Evolutionary conservation across 129 eudicot species (phyloP).

Genomic region (Lonicera japonica): DNA sequence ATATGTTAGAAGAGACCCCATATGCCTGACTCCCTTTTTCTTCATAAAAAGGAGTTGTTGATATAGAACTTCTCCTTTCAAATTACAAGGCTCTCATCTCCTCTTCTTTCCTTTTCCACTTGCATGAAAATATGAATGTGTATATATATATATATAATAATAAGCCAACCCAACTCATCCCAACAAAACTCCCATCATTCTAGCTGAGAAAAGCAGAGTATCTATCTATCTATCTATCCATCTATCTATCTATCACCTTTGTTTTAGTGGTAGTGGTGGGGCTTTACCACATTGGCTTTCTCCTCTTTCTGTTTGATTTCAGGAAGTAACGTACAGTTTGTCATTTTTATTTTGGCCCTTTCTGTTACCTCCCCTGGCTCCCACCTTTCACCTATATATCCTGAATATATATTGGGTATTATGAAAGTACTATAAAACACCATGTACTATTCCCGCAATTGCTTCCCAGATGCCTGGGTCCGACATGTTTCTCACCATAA

Average conservation of each 20-base stretch:
- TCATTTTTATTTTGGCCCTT: not conserved
- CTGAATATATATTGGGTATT: not conserved
- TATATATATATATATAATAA: no score
- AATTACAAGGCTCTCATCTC: not conserved
- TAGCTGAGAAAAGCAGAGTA: conserved; percentile 6
- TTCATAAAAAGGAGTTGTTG: not conserved
- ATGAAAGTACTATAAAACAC: no score
- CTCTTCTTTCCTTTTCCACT: not conserved
- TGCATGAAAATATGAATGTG: not conserved
- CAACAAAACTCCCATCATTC: conserved; percentile 3
- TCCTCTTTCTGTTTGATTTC: not conserved
- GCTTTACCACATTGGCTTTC: not conserved
- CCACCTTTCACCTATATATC: not conserved
- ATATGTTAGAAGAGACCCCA: not conserved
- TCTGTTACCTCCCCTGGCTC: not conserved
- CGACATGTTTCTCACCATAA: no score
- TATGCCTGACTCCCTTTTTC: not conserved
- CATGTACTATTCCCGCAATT: no score
- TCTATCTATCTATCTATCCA: no score
- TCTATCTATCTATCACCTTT: not conserved
- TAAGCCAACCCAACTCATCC: no score
- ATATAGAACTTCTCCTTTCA: not conserved
- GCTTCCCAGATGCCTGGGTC: no score
- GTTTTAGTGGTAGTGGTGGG: not conserved
- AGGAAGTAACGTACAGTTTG: not conserved